Percentiles rank a stretch among this genome's conserved stretches.
phyloP scores from a whole-genome alignment of 306 rosid genomes.

The Quercus gilva region DNA sequence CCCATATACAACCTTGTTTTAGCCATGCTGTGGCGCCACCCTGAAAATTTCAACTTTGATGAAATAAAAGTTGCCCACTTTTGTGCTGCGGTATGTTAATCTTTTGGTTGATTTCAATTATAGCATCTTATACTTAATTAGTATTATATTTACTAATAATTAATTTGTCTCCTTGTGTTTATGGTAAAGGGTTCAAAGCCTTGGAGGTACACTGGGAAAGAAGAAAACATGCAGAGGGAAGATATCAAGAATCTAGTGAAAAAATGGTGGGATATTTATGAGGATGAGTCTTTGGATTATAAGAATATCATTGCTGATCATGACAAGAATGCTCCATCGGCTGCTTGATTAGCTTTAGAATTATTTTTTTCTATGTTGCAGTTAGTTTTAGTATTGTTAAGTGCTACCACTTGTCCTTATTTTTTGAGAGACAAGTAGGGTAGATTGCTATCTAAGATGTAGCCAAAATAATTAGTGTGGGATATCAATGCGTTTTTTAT shows the following conservation, averaged over 20 bases:
- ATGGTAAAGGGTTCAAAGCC: slow-evolving; percentile 6
- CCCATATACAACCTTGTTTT: slow-evolving; percentile 51
- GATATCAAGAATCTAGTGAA: slow-evolving; percentile 6
- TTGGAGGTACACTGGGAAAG: slow-evolving; percentile 11
- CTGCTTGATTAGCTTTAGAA: background rate
- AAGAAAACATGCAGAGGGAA: slow-evolving; percentile 18
- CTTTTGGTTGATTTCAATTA: background rate
- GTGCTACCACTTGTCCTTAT: background rate
- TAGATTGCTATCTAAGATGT: background rate
- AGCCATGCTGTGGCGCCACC: slow-evolving; percentile 70
- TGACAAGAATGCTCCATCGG: background rate
- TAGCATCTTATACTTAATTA: no score
- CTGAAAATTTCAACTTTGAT: slow-evolving; percentile 47
- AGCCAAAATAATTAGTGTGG: no score
- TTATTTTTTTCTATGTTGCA: no score
- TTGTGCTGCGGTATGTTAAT: slow-evolving; percentile 57
- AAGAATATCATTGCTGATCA: background rate
- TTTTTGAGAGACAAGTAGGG: background rate
- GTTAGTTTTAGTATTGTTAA: no score
- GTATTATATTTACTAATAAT: background rate
- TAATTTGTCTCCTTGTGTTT: background rate
- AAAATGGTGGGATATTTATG: slow-evolving; percentile 16
- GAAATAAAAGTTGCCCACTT: slow-evolving; percentile 62
- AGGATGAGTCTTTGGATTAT: slow-evolving; percentile 5
- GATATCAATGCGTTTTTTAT: no score